phyloP scores from a whole-genome alignment of 306 rosid species.

The Trifolium pratense region DNA sequence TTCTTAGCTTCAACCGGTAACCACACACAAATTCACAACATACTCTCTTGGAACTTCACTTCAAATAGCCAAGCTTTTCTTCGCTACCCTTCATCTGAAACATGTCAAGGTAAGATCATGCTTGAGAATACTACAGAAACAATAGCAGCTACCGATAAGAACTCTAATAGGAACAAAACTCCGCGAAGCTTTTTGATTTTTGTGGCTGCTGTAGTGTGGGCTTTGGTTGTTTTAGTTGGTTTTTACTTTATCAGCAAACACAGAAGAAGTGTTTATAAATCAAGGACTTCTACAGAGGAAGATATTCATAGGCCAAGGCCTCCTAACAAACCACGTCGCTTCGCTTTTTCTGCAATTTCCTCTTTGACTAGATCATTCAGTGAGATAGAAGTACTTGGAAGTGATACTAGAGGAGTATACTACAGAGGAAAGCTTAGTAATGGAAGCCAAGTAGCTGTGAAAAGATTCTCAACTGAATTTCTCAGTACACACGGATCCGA shows the following conservation, averaged over 20 bases:
- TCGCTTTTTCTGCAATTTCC: constrained; percentile 56
- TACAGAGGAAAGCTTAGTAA: constrained; percentile 67
- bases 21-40: constrained; percentile 70
- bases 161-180: constrained; percentile 42
- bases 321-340: constrained; percentile 69
- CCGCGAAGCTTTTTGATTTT: constrained; percentile 60
- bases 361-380: constrained; percentile 58
- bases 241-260: constrained; percentile 50
- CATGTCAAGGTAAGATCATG: constrained; percentile 63
- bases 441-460: constrained; percentile 67
- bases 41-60: constrained; percentile 75
- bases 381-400: constrained; percentile 63
- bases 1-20: constrained; percentile 87
- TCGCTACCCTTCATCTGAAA: constrained; percentile 58
- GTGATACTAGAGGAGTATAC: constrained; percentile 62
- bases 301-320: constrained; percentile 64
- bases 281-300: constrained; percentile 46
- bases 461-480: constrained; percentile 65
- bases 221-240: constrained; percentile 47
- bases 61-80: constrained; percentile 73
- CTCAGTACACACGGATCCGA: constrained; percentile 59
- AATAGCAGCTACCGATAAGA: neutral
- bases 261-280: constrained; percentile 41
- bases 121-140: constrained; percentile 38
- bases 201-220: constrained; percentile 51